These are phyloP conservation scores for Microstegium vimineum DNA, from an alignment of 176 grass and related monocot species.

Conservation along the genomic window DNA sequence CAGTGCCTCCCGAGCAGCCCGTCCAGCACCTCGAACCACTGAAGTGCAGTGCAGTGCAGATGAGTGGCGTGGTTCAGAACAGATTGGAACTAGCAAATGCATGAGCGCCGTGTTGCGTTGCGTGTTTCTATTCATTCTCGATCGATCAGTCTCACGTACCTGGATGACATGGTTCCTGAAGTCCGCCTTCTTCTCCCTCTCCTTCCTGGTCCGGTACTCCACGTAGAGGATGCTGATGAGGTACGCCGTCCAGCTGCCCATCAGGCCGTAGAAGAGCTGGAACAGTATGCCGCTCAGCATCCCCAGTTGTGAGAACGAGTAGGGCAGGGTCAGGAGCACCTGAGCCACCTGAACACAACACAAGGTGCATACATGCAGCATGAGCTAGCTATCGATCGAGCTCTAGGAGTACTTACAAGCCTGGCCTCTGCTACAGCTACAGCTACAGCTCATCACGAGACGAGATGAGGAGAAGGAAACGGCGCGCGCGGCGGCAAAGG, in stretches of 20 bases:
- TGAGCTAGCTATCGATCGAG: background rate
- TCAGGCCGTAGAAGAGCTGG: conserved; percentile 85
- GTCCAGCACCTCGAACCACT: conserved; percentile 99
- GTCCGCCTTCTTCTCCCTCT: conserved; percentile 94
- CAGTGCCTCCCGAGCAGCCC: conserved; percentile 93
- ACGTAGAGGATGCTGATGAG: conserved; percentile 97
- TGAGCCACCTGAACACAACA: conserved; percentile 66
- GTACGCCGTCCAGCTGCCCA: conserved; percentile 99
- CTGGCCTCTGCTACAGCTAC: background rate
- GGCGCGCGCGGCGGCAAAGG: background rate
- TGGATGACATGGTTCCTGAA: conserved; percentile 99
- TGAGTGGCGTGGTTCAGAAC: background rate
- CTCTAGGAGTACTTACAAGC: too few species aligned
- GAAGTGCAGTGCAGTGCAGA: conserved; percentile 9
- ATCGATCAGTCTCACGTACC: conserved; percentile 34
- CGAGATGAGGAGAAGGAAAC: background rate
- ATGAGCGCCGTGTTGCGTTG: background rate
- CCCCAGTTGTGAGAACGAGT: conserved; percentile 97
- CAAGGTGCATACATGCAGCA: background rate
- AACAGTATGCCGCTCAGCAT: conserved; percentile 94
- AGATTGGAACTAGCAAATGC: background rate
- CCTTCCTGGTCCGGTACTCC: conserved; percentile 94
- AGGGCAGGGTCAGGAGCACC: conserved; percentile 93
- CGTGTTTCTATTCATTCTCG: background rate
- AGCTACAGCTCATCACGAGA: background rate